phyloP scores from a whole-genome alignment of 192 early-diverging fungal genomes.

The Coemansia sp. region DNA sequence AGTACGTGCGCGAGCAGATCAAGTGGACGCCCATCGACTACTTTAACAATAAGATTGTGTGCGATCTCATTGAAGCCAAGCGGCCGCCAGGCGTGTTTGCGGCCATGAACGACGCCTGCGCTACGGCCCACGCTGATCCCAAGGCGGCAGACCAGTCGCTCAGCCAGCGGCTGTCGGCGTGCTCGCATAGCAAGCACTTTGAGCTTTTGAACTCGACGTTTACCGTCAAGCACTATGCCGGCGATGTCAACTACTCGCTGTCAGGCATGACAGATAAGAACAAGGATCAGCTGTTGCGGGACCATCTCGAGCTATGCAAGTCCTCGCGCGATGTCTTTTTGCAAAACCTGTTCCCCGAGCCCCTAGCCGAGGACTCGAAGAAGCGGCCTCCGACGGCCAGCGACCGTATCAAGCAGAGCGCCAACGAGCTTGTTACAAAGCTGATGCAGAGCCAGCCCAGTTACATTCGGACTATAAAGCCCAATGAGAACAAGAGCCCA shows the following conservation, averaged over 20 bases:
- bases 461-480: constrained; percentile 97
- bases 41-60: constrained; percentile 99
- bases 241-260: constrained; percentile 88
- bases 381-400: constrained; percentile 97
- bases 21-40: constrained; percentile 99
- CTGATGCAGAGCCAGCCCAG: constrained; percentile 94
- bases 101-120: constrained; percentile 97
- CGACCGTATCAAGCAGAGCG: constrained; percentile 88
- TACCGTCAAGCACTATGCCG: constrained; percentile 93
- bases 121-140: constrained; percentile 92
- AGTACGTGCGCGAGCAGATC: constrained; percentile 94
- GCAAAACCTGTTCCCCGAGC: constrained; percentile 82
- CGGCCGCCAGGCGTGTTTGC: constrained; percentile 90
- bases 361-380: constrained; percentile 81
- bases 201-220: constrained; percentile 70
- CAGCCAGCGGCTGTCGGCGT: constrained; percentile 63
- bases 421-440: constrained; percentile 86
- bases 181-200: constrained; percentile 74
- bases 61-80: constrained; percentile 96
- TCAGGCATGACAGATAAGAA: constrained; percentile 97
- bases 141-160: constrained; percentile 74
- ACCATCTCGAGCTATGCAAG: constrained; percentile 85
- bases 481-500: constrained; percentile 92
- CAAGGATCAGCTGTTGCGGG: constrained; percentile 93
- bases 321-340: constrained; percentile 77